These are phyloP conservation scores for Rosellinia necatrix DNA, from an alignment of 2,329 filamentous ascomycete genomes.

Conservation along the genomic window DNA sequence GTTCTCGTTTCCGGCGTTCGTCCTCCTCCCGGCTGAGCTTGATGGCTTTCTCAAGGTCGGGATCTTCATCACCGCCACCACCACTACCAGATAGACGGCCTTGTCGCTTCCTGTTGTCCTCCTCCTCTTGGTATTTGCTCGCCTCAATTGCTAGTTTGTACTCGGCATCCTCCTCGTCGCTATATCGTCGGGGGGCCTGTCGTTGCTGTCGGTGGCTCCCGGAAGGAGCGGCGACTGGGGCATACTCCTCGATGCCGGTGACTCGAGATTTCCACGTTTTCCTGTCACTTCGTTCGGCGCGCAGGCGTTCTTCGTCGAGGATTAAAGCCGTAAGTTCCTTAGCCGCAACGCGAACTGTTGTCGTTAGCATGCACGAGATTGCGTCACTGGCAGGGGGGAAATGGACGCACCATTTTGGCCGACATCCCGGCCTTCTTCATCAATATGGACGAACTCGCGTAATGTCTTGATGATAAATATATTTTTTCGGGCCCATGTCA, in stretches of 20 bases:
- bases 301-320: conserved; percentile 89
- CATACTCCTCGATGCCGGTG: conserved; percentile 86
- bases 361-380: conserved; percentile 35
- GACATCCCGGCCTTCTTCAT: conserved; percentile 93
- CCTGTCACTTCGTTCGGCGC: conserved; percentile 86
- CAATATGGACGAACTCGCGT: conserved; percentile 94
- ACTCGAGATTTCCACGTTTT: conserved; percentile 98
- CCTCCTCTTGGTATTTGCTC: conserved; percentile 93
- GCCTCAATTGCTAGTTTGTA: conserved; percentile 90
- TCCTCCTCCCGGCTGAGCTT: conserved; percentile 95
- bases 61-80: conserved; percentile 87
- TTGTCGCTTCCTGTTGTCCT: conserved; percentile 78
- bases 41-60: conserved; percentile 91
- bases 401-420: conserved; percentile 83
- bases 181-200: conserved; percentile 53
- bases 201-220: conserved; percentile 50
- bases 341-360: conserved; percentile 85
- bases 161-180: conserved; percentile 86
- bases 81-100: conserved; percentile 55
- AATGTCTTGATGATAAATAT: conserved; percentile 99
- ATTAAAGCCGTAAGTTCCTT: conserved; percentile 94
- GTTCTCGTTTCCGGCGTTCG: conserved; percentile 81
- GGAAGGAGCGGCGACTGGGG: conserved; percentile 32
- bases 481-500: conserved; percentile 97
- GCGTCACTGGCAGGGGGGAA: background rate